These are phyloP conservation scores for Hymenoscyphus scutula DNA, from an alignment of 2,329 filamentous ascomycete species.

Conservation along the genomic window DNA sequence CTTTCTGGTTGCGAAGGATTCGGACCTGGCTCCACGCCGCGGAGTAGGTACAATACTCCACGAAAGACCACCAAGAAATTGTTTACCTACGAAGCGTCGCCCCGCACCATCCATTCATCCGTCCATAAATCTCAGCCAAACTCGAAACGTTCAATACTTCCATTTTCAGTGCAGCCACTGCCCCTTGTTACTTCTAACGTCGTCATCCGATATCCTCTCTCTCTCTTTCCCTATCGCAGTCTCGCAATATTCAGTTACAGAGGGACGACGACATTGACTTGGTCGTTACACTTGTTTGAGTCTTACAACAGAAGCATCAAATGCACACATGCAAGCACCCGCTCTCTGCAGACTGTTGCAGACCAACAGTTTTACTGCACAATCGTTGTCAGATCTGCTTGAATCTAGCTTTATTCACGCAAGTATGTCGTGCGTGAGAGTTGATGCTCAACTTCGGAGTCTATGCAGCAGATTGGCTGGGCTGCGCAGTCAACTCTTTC, in stretches of 20 bases:
- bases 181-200: too few species aligned
- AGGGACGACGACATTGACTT: too few species aligned
- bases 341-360: slow-evolving; percentile 26
- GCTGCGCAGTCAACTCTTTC: slow-evolving; percentile 13
- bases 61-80: background rate
- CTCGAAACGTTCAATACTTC: too few species aligned
- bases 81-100: too few species aligned
- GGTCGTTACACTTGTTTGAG: slow-evolving; percentile 9
- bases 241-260: too few species aligned
- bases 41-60: too few species aligned
- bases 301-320: slow-evolving; percentile 16
- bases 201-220: background rate
- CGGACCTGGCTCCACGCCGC: background rate
- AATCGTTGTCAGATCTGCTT: slow-evolving; percentile 32
- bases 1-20: slow-evolving; percentile 1
- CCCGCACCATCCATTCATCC: too few species aligned
- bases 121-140: too few species aligned
- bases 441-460: slow-evolving; percentile 21
- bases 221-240: background rate
- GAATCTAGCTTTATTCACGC: slow-evolving; percentile 27
- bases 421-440: slow-evolving; percentile 30
- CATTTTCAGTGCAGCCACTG: too few species aligned
- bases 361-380: slow-evolving; percentile 28
- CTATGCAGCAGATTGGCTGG: slow-evolving; percentile 21
- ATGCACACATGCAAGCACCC: slow-evolving; percentile 29